phyloP scores from a whole-genome alignment of 331 rosid species.

The Cydonia oblonga region DNA sequence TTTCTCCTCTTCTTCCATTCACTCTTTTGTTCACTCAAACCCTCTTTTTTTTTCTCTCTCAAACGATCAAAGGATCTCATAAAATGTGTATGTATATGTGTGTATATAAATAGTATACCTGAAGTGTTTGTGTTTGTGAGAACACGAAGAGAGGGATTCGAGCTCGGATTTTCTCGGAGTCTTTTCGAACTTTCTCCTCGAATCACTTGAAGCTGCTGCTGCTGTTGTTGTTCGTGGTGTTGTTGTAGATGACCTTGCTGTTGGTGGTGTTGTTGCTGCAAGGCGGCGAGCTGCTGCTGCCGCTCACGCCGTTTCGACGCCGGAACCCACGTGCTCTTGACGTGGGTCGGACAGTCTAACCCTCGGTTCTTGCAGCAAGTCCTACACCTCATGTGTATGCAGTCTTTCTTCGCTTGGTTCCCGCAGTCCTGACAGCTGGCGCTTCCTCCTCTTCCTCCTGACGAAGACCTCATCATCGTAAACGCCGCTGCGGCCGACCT shows the following conservation, averaged over 20 bases:
- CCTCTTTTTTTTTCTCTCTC: neutral
- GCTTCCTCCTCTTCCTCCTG: conserved; percentile 14
- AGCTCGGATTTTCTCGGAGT: conserved; percentile 16
- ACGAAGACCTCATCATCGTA: conserved; percentile 32
- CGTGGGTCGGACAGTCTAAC: conserved; percentile 67
- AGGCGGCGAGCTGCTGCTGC: conserved; percentile 30
- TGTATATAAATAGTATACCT: conserved; percentile 13
- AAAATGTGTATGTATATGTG: neutral
- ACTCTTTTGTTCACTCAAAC: neutral
- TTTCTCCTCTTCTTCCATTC: neutral
- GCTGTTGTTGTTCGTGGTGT: conserved; percentile 15
- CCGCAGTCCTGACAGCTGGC: conserved; percentile 89
- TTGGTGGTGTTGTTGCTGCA: conserved; percentile 18
- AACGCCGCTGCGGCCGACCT: conserved; percentile 33
- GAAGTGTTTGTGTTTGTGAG: conserved; percentile 39
- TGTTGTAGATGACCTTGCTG: neutral
- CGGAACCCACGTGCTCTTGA: conserved; percentile 89
- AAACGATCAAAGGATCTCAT: neutral
- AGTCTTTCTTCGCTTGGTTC: conserved; percentile 91
- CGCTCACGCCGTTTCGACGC: conserved; percentile 75
- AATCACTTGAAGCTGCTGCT: neutral
- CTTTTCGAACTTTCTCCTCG: conserved; percentile 22
- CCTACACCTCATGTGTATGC: conserved; percentile 74
- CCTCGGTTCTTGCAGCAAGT: conserved; percentile 97
- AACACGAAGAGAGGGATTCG: conserved; percentile 32